Evolutionary conservation across 192 early-diverging fungal species (phyloP), one percentile per base, ranked within the genome.

Genomic region (Borealophlyctis nickersoniae): DNA sequence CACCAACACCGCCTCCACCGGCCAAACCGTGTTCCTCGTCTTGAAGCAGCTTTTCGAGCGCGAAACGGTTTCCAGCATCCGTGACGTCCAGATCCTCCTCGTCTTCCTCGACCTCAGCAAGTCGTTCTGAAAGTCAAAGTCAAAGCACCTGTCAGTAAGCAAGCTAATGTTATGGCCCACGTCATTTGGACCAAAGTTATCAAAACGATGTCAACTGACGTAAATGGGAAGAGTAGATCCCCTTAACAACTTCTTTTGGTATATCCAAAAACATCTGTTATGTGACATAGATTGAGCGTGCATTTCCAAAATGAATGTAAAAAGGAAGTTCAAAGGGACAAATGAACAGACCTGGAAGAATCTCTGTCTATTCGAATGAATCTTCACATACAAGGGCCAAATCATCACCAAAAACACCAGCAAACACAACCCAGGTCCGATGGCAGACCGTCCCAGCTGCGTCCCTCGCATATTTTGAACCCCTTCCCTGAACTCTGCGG

Each of bases 171-270:
- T n/a, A n/a, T n/a, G n/a, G n/a, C n/a, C n/a, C n/a, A n/a, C n/a
- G n/a, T n/a, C n/a, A n/a, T n/a, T n/a, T n/a, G n/a, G n/a, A n/a
- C n/a, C n/a, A n/a, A n/a, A n/a, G n/a, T n/a, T 45, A 7, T 7
- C 39, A 45, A 45, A 45, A 45, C 19, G 39, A 45, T 45, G 39
- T 1, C n/a, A 9, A 59, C 72, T 73, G 32, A 73, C 72, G n/a
- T 28, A 64, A 26, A 3, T 79, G 66, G 0, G 70, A 35, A 14
- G 67, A 66, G 55, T 79, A 60, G 32, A 79, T 79, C 29, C 67
- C 73, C 58, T 70, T 75, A 19, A 75, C 68, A 5, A 75, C 65
- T 35, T 79, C 77, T 48, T 70, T 72, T 3, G 77, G 73, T 26
- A 78, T 78, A 32, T 72, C 70, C 31, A 71, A 57, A 48, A 79